Evolutionary conservation across 2,329 filamentous ascomycete genomes (phyloP), one percentile per base, ranked within the genome.

Genomic region (Aspergillus jensenii): DNA sequence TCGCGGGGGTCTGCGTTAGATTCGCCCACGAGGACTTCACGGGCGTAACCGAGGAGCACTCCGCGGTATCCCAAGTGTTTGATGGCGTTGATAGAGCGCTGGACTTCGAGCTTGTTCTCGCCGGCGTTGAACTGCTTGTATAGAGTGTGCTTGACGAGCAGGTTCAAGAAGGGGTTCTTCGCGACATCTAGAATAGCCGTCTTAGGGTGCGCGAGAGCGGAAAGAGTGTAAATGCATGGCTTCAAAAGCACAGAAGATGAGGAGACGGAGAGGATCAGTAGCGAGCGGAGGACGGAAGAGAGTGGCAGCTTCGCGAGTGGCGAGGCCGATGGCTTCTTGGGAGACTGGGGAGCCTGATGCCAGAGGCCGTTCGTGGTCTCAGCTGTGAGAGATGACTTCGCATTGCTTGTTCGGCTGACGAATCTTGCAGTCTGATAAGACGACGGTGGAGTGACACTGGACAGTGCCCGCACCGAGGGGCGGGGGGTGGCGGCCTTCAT

Each of bases 211-310:
- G 78, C 76, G 52, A 81, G 82, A 23, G 82, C 73, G 6, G 82
- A 84, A 73, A 96, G 89, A 50, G 90, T 77, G 58, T 82, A 82
- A 54, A 96, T 83, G 41, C 89, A 93, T 2, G 90, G 88, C 12
- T 81, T 79, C 7, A 96, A 83, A 1, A 96, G 83, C 4, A 88
- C 55, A 6, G 69, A 40, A 1, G 73, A 74, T 5, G 73, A 76
- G 0, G 73, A 76, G 31, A 74, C 65, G 14, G 73, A 74, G 6
- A 76, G 65, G 3, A 76, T 70, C 44, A 75, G 58, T 45, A 75
- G 55, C 15, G 73, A 76, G 33, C 73, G 71, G 35, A 76, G 44
- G n/a, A 76, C 69, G 6, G 71, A 69, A 3, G 73, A 73, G 6
- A 76, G 63, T 9, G 73, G 73, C 8, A 77, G 67, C 31, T 73